These are phyloP conservation scores for Phytophthora tubulina DNA, from an alignment of 352 stramenopile genomes.

Conservation along the genomic window DNA sequence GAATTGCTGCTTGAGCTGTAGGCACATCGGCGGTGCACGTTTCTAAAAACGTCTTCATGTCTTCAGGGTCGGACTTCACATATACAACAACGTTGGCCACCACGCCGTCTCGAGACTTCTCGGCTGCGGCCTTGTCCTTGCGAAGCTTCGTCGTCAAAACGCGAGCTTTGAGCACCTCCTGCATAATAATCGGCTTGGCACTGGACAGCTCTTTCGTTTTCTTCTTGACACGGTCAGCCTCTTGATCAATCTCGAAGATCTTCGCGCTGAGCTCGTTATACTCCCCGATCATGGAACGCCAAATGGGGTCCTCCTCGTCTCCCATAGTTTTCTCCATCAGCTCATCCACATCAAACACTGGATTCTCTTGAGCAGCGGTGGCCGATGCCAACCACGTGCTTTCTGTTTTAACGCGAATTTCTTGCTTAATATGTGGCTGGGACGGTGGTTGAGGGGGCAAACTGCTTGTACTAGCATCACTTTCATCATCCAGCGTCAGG, in stretches of 20 bases:
- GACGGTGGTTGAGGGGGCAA: conserved; percentile 5
- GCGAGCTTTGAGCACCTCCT: conserved; percentile 36
- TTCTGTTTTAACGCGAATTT: conserved; percentile 42
- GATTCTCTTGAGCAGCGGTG: conserved; percentile 24
- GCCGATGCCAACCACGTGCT: conserved; percentile 42
- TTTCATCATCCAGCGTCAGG: conserved; percentile 50
- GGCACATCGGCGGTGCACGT: conserved; percentile 53
- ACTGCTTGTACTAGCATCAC: conserved; percentile 25
- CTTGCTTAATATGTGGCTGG: conserved; percentile 37
- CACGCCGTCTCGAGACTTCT: conserved; percentile 56
- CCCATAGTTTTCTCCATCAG: conserved; percentile 47
- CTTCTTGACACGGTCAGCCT: conserved; percentile 37
- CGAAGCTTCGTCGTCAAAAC: conserved; percentile 28
- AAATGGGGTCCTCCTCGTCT: conserved; percentile 61
- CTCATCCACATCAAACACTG: conserved; percentile 39
- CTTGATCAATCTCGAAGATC: conserved; percentile 59
- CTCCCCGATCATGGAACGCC: conserved; percentile 60
- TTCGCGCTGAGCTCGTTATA: conserved; percentile 64
- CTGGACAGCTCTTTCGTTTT: conserved; percentile 52
- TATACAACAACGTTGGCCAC: conserved; percentile 62
- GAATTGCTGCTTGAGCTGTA: conserved; percentile 54
- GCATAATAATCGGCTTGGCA: conserved; percentile 44
- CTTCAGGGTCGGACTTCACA: conserved; percentile 50
- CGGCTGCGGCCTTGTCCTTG: conserved; percentile 37
- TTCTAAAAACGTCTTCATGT: conserved; percentile 54